Evolutionary conservation across 1,284 basidiomycete species (phyloP).

Genomic region (Marasmius sp.): DNA sequence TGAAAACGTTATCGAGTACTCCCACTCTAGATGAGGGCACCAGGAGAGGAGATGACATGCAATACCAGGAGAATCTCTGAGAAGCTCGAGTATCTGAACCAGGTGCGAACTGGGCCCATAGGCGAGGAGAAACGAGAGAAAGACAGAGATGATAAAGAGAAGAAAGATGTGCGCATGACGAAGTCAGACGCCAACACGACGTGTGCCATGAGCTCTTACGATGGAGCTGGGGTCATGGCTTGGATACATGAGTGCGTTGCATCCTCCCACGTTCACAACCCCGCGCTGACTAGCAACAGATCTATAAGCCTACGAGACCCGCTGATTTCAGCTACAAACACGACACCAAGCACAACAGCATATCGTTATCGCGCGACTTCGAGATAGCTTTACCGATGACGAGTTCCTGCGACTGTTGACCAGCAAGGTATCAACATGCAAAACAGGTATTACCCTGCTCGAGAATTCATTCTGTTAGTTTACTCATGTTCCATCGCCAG

Average conservation of each 20-base stretch:
- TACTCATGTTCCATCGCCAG: constrained; percentile 27
- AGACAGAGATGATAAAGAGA: neutral
- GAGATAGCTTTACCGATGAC: constrained; percentile 39
- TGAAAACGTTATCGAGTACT: constrained; percentile 48
- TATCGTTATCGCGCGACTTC: constrained; percentile 58
- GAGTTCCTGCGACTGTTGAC: constrained; percentile 37
- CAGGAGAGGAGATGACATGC: neutral
- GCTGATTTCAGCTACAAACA: constrained; percentile 78
- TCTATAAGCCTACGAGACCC: constrained; percentile 51
- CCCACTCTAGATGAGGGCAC: constrained; percentile 27
- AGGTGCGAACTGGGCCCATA: neutral
- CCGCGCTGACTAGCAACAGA: no score
- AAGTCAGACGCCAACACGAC: constrained; percentile 55
- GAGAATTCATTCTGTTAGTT: constrained; percentile 1
- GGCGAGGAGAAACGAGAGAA: neutral
- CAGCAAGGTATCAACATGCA: constrained; percentile 31
- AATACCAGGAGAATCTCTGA: neutral
- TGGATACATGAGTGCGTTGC: constrained; percentile 72
- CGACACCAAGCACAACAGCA: constrained; percentile 66
- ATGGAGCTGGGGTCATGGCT: constrained; percentile 43
- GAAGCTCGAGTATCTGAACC: neutral
- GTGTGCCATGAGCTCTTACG: constrained; percentile 49
- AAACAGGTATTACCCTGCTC: constrained; percentile 30
- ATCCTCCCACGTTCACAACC: no score
- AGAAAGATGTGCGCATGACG: constrained; percentile 30